Conservation (phyloP, 192 early-diverging fungal species). For the Tieghemiomyces parasiticus region DNA sequence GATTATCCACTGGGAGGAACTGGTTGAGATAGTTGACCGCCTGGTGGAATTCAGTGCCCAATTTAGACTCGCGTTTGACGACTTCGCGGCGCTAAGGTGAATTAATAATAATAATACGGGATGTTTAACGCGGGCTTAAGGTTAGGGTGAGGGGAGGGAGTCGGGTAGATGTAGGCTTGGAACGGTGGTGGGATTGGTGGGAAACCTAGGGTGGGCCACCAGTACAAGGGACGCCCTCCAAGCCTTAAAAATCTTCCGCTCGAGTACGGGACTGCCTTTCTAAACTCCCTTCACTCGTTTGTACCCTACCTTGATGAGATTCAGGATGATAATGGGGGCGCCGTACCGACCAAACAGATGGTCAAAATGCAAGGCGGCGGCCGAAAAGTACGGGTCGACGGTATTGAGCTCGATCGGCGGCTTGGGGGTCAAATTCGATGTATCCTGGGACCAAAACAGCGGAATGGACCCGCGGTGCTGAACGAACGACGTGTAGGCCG, state of each 20-base stretch:
- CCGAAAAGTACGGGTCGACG: conserved; percentile 83
- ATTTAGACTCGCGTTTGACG: conserved; percentile 64
- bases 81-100: conserved; percentile 77
- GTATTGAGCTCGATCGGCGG: conserved; percentile 84
- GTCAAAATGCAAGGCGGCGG: conserved; percentile 86
- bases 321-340: conserved; percentile 80
- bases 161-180: no score
- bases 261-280: no score
- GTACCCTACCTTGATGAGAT: conserved; percentile 63
- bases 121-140: neutral
- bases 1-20: conserved; percentile 61
- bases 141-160: neutral
- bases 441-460: conserved; percentile 89
- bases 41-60: conserved; percentile 74
- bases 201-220: no score
- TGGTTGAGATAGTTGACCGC: conserved; percentile 79
- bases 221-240: no score
- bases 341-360: conserved; percentile 88
- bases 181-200: no score
- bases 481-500: conserved; percentile 81
- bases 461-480: conserved; percentile 98
- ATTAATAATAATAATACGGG: no score
- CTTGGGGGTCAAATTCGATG: conserved; percentile 82
- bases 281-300: no score
- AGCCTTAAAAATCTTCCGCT: no score